Evolutionary conservation across 371 early-diverging fungal species (phyloP), one percentile per base, ranked within the genome.

Genomic region (Quaeritorhiza haematococci): DNA sequence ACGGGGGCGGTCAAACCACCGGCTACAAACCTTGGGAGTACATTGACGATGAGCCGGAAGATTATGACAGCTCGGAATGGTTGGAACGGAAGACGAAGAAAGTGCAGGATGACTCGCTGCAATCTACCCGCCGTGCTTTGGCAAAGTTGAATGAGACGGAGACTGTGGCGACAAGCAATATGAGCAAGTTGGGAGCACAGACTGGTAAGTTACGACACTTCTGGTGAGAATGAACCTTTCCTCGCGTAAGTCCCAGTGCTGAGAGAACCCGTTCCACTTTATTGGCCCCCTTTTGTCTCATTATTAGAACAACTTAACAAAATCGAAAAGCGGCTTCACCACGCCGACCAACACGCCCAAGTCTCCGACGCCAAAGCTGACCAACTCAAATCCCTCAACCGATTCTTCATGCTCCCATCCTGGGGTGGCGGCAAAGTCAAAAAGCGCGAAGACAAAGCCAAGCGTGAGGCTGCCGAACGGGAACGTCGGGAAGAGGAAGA

Each of bases 311-410:
- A 87, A 73, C 73, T 92, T 26, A 79, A 84, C 60, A 79, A 81
- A 53, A 79, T 88, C 35, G 86, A 88, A 56, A 72, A 83, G 29
- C 82, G 82, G 49, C 69, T 92, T 43, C 90, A 91, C 56, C 61
- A 79, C 52, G 83, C 90, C 52, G 85, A 84, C 50, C 73, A 83
- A 19, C 79, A 86, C 64, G 84, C 88, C 3, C 84, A 88, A 58
- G 76, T 82, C 46, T 83, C 89, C 8, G 78, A 85, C 21, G 77
- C 80, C 17, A 83, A 88, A 63, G 83, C 91, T 7, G 72, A 78
- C 44, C 85, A 88, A 56, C 79, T 92, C 43, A 87, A 84, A 60
- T 82, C 87, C 8, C 72, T 90, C 32, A 90, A 90, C 73, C 75
- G 83, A 46, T 89, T 85, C 49, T 91, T 92, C 68, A 83, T 90